Conservation (phyloP, 2,329 filamentous ascomycete species). For the Colletotrichum sp. region DNA sequence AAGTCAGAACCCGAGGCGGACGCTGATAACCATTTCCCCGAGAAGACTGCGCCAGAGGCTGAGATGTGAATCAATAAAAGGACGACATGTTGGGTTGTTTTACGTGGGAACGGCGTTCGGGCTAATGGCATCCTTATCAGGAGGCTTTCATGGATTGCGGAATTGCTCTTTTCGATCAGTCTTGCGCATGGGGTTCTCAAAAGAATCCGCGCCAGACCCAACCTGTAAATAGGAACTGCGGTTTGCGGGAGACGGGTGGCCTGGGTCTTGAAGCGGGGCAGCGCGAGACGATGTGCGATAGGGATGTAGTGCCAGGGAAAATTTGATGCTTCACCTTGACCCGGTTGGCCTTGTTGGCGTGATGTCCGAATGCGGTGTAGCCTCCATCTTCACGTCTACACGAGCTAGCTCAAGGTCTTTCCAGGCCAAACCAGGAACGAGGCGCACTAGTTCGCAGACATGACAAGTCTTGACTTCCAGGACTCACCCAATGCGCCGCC, state of each 20-base stretch:
- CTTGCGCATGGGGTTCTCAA: background rate
- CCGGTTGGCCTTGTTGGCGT: background rate
- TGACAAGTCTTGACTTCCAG: background rate
- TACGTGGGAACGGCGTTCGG: background rate
- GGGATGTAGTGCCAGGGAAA: background rate
- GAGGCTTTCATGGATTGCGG: background rate
- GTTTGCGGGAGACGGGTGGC: background rate
- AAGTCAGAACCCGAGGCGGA: slow-evolving; percentile 31
- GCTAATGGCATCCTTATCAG: background rate
- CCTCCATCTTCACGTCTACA: background rate
- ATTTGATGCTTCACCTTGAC: background rate
- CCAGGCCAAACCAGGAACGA: background rate
- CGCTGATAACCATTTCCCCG: background rate
- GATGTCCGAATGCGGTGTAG: background rate
- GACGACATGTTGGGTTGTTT: background rate
- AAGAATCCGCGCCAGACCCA: background rate
- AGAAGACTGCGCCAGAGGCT: background rate
- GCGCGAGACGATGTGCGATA: background rate
- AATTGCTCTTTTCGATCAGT: background rate
- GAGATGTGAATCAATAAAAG: background rate
- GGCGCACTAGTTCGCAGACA: background rate
- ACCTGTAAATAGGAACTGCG: background rate
- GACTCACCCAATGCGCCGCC: background rate
- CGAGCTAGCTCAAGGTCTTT: background rate
- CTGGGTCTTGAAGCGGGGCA: background rate